Base-by-base conservation (phyloP, 768 basidiomycete genomes). In the Boletus vermiculosoides region DNA sequence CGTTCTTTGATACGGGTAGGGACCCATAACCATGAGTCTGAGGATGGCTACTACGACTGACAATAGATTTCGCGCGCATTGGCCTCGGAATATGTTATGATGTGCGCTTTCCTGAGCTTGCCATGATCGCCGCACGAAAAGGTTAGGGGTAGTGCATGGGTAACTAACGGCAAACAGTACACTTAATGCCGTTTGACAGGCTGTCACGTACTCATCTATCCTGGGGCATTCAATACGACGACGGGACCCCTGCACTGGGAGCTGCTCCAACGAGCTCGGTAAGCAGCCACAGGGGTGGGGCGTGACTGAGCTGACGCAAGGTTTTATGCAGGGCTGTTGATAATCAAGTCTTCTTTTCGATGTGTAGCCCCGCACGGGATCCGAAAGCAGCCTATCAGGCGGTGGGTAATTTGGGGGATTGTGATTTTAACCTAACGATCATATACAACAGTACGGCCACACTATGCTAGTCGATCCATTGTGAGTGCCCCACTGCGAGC, bases 191-290 rank as follows among this genome's bases (percentile, higher is more conserved):
- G 23, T 30, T 47, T 54, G 22, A 65, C 33, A 93, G 93, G 94
- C 1, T 93, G 90, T 61, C 86, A 95, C 53, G 80, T 90, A 9
- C 82, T 97, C 63, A 82, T 98, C 51, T 98, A 98, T 71, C 97
- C 97, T 0, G 85, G 86, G 12, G 97, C 97, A 15, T 98, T 99
- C 82, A 99, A 98, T 70, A 75, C 84, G 66, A 97, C 94, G 4
- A 98, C 97, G 0, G 97, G 97, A 0, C 95, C 95, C 1, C 75
- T 97, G 46, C 94, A 98, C 71, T 99, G 97, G 97, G 91, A 94
- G 63, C 77, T 99, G 4, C 79, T 99, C 22, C 91, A 92, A 67
- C 82, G 90, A 49, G 86, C 87, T 54, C 78, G 94, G 92, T 90
- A 66, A n/a, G 50, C 44, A 20, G 37, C 18, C 9, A 11, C 36